Evolutionary conservation across 805 yeast species (phyloP), one percentile per base, ranked within the genome.

Genomic region (Yamadazyma paraphyllophila): DNA sequence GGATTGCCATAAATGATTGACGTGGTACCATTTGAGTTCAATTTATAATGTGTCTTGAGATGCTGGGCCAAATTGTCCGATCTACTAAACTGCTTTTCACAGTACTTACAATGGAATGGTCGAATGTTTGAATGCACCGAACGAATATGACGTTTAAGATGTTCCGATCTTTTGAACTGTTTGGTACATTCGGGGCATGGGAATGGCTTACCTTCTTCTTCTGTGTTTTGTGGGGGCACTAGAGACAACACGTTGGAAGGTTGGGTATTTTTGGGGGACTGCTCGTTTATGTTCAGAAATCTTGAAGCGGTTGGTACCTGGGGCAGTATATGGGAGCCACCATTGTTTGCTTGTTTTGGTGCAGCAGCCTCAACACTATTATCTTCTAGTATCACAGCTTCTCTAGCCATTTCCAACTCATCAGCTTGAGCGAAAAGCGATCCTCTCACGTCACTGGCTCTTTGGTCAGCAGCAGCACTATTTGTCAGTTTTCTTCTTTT

Each of bases 41-140:
- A 33, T 45, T 63, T 64, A 52, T 63, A 65, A 46, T 71, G 76
- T 5, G 76, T 71, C 53, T 71, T 71, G 52, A 69, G 62, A 50
- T 71, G 76, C 50, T 71, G 76, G 6, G 74, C 74, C 58, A 71
- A 62, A 48, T 71, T 71, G 52, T 71, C 76, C 5, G 70, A 63
- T 41, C 76, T 54, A 43, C 66, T 60, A 46, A 71, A 71, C 57
- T 69, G 69, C 62, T 71, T 71, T 16, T 69, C 75, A 51, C 76
- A 71, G 51, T 65, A 67, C 48, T 69, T 69, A 56, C 76, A 71
- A 48, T 68, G 74, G 57, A 69, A 70, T 2, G 76, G 76, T 13
- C 76, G 56, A 44, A 69, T 67, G 49, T 68, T 69, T n/a, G 72
- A 66, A 54, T 71, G 76, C 35, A 71, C 76, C 3, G 73, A 67